Evolutionary conservation across 352 stramenopile genomes (phyloP), one percentile per base, ranked within the genome.

Genomic region (Thalassiosira mediterranea): DNA sequence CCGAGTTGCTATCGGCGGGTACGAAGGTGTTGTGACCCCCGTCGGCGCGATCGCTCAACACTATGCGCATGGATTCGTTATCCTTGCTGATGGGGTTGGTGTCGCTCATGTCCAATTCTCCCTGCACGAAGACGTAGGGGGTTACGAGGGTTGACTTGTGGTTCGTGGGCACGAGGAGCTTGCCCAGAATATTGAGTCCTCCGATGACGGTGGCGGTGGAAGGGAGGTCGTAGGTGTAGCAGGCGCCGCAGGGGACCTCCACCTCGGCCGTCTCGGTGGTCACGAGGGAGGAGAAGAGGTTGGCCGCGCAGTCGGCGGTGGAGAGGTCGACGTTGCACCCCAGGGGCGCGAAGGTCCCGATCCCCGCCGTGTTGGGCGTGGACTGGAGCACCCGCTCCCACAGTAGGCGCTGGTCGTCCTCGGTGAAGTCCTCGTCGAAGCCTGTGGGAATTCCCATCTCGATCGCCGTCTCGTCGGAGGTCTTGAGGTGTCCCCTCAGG

Each of bases 111-210:
- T 88, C 72, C 10, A 89, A 42, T 40, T 80, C 73, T 31, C 81
- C 81, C 57, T 89, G 81, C 7, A 89, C 81, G 23, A 86, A 70
- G 8, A 89, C 67, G 56, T 70, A 84, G 13, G 66, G 71, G 4
- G 81, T 89, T 7, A 42, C n/a, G 32, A 89, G 64, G 4, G 74
- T 87, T 0, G 76, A 62, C 37, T 72, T 72, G 64, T 86, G 69
- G 32, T 79, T 77, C 0, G 46, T 34, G 0, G 77, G 77, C 32
- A 87, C 58, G 29, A 65, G 60, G 1, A 89, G 66, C 44, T 87
- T 86, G 34, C 81, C 81, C 7, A 71, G 13, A 57, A 89, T 81
- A 34, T 85, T 58, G 0, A 85, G 57, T 10, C 77, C 77, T 15
- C 47, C 42, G 7, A 82, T 74, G 19, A 29, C 51, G 15, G n/a